Evolutionary conservation across 176 grass and related monocot species (phyloP).

Genomic region (Phoenix dactylifera): DNA sequence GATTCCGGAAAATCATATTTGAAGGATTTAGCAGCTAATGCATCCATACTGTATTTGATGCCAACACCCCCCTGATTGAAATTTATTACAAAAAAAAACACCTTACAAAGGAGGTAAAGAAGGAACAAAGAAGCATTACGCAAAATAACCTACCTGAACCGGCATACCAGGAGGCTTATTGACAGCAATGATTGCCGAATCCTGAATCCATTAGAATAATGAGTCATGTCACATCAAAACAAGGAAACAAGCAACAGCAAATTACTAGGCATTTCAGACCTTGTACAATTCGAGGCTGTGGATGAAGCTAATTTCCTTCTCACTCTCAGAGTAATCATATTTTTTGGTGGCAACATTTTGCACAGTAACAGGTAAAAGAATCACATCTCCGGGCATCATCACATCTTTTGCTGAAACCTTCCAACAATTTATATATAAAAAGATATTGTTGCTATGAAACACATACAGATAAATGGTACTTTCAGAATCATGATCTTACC

Average conservation of each 20-base stretch:
- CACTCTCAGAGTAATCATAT: slow-evolving; percentile 35
- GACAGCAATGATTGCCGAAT: slow-evolving; percentile 62
- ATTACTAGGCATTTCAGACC: slow-evolving; percentile 33
- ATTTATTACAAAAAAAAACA: neutral
- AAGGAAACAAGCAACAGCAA: slow-evolving; percentile 8
- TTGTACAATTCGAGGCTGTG: slow-evolving; percentile 70
- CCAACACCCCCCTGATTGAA: slow-evolving; percentile 65
- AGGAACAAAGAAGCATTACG: slow-evolving; percentile 14
- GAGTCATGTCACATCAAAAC: slow-evolving; percentile 11
- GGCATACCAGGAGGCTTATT: slow-evolving; percentile 87
- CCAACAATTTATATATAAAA: slow-evolving; percentile 16
- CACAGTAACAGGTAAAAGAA: slow-evolving; percentile 58
- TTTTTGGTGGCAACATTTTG: slow-evolving; percentile 38
- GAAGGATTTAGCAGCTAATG: slow-evolving; percentile 47
- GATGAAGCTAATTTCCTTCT: slow-evolving; percentile 58
- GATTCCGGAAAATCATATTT: slow-evolving; percentile 43
- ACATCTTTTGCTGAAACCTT: slow-evolving; percentile 84
- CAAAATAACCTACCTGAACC: slow-evolving; percentile 55
- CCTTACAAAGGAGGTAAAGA: neutral
- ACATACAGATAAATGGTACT: too few species aligned
- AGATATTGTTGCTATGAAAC: neutral
- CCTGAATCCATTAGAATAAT: slow-evolving; percentile 41
- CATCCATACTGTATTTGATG: slow-evolving; percentile 79
- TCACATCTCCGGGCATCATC: slow-evolving; percentile 60
- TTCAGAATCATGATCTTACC: slow-evolving; percentile 32